Evolutionary conservation across 257 asterid genomes (phyloP), one percentile per base, ranked within the genome.

Genomic region (Voacanga thouarsii): DNA sequence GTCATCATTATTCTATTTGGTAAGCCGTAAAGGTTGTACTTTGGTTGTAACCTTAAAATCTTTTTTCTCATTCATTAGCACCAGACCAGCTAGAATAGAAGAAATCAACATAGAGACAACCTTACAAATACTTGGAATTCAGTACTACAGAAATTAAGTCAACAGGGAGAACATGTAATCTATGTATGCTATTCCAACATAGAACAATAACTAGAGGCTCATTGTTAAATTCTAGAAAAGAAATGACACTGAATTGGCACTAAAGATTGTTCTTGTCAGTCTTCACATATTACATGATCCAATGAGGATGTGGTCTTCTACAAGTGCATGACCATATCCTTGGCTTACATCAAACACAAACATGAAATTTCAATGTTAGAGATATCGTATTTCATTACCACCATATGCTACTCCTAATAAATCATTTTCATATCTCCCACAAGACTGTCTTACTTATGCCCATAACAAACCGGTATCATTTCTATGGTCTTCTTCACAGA

Each of bases 111-210:
- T 87, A 69, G 86, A 77, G 39, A 87, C 82, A 66, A 87, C 33
- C 83, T 83, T 87, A 12, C 89, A 87, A 60, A 87, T 87, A 65
- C 90, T 87, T 87, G 80, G 64, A 67, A 72, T 71, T 68, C 83
- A 61, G 26, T 19, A 77, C 45, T 8, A n/a, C 14, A 19, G 23
- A 14, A 15, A 18, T 26, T 21, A 53, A 78, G 63, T 81, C 47
- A 45, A 12, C 30, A 39, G 19, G n/a, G 19, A 72, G 26, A 21
- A 61, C 11, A 4, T 11, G 61, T 5, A 61, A 14, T 10, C n/a
- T 4, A 12, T 24, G 70, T 28, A 39, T 4, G 64, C 5, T 50
- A 53, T 16, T 49, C 39, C 41, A 7, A 53, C 44, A 49, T 28
- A n/a, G n/a, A n/a, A n/a, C n/a, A n/a, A n/a, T n/a, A n/a, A 26